Evolutionary conservation across 306 rosid genomes (phyloP), one percentile per base, ranked within the genome.

Genomic region (Mucuna pruriens): DNA sequence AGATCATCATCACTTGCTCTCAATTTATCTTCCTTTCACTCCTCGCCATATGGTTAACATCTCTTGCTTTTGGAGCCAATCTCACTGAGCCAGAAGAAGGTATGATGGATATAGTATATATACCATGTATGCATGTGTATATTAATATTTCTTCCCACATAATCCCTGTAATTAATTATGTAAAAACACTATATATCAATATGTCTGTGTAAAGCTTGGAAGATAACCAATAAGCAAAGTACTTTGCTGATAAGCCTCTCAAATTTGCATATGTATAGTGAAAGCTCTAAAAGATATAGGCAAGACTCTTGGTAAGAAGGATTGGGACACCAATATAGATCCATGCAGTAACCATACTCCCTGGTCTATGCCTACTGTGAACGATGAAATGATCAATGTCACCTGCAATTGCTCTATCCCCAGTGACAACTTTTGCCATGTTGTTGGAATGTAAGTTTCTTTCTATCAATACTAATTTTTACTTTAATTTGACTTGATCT

Each of bases 251-350:
- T 54, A 20, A 5, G 2, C 2, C 12, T 9, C 9, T 54, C 2
- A 54, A 54, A 54, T 54, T 54, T 8, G 12, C 15, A 2, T 54
- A 9, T 54, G 29, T 8, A 26, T 2, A 91, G 93, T 85, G 33
- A 0, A 55, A 44, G 93, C 83, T 39, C 60, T 91, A 74, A 20
- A 68, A 36, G 88, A 60, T 1, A 78, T 89, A 67, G 94, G 69
- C 3, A 75, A 77, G 3, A 77, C 61, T 15, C 65, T 91, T 8
- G 90, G 96, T 63, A 88, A 82, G 64, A 77, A 70, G 75, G 17
- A 77, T 51, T 89, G 96, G 92, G 36, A 86, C 80, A 88, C 81
- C 78, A 33, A 33, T 6, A 40, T 76, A 1, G 87, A 91, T 85
- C 97, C 94, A 17, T 91, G 97, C 54, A 84, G 90, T 52, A 39